A percentile compares a stretch with the other conserved stretches of the same genome.
Conservation (phyloP, 1,139 yeast species). For the Yamadazyma spencermartinsiae region DNA sequence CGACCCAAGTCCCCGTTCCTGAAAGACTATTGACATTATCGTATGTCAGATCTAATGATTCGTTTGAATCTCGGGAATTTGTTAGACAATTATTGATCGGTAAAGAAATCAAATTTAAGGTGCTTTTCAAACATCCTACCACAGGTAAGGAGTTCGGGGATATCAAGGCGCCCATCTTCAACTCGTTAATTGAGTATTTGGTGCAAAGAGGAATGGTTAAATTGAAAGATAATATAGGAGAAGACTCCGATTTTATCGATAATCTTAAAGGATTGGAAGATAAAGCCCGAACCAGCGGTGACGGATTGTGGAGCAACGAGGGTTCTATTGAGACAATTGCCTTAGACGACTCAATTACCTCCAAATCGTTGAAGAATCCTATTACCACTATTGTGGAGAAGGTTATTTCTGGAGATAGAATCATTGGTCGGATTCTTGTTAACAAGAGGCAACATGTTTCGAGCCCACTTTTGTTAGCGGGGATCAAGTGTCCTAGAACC, state of each 20-base stretch:
- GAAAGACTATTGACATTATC: slow-evolving; percentile 68
- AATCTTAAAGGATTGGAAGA: slow-evolving; percentile 37
- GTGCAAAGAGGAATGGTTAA: slow-evolving; percentile 63
- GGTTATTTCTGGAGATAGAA: slow-evolving; percentile 76
- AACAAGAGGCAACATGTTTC: slow-evolving; percentile 44
- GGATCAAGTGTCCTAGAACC: slow-evolving; percentile 71
- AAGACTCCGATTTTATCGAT: slow-evolving; percentile 31
- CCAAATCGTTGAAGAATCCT: slow-evolving; percentile 41
- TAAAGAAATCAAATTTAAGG: slow-evolving; percentile 62
- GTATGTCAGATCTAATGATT: slow-evolving; percentile 52
- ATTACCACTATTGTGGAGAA: slow-evolving; percentile 66
- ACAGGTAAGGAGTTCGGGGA: slow-evolving; percentile 74
- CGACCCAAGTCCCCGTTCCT: slow-evolving; percentile 45
- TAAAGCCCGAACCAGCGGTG: slow-evolving; percentile 46
- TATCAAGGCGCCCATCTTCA: slow-evolving; percentile 61
- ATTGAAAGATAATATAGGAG: slow-evolving; percentile 55
- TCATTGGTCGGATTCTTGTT: slow-evolving; percentile 57
- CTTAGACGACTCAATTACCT: slow-evolving; percentile 39
- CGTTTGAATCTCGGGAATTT: slow-evolving; percentile 59
- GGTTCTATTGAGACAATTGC: slow-evolving; percentile 26
- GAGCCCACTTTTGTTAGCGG: slow-evolving; percentile 68
- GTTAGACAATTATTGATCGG: slow-evolving; percentile 68
- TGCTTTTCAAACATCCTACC: slow-evolving; percentile 50
- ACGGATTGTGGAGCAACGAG: slow-evolving; percentile 57
- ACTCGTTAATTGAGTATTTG: slow-evolving; percentile 57